A percentile compares a stretch with the other conserved stretches of the same genome.
Conservation (phyloP, 2,329 filamentous ascomycete species). For the Paecilomyces variotii region DNA sequence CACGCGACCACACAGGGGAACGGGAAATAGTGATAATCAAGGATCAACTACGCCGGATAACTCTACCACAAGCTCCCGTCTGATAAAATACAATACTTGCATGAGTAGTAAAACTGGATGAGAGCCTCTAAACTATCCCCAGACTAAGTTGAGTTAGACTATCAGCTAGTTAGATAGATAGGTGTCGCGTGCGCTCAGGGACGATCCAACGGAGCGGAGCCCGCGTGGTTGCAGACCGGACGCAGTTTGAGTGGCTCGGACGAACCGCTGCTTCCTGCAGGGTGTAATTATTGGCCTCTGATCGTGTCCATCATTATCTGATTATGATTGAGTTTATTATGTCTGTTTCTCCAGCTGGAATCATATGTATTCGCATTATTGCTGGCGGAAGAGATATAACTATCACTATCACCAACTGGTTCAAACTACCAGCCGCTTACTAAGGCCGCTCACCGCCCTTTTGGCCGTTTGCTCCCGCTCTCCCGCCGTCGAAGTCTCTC, state of each 20-base stretch:
- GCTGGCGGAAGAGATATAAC: background rate
- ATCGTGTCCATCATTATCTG: no score
- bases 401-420: background rate
- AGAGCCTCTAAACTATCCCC: no score
- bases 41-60: no score
- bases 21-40: no score
- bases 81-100: no score
- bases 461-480: conserved; percentile 7
- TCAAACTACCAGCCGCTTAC: background rate
- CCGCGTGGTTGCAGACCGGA: conserved; percentile 12
- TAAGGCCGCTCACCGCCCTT: conserved; percentile 17
- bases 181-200: background rate
- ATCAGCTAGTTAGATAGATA: no score
- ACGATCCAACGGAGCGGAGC: background rate
- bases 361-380: background rate
- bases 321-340: no score
- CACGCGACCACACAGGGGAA: no score
- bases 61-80: no score
- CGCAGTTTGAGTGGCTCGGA: conserved; percentile 13
- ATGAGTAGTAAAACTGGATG: no score
- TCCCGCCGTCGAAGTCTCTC: conserved; percentile 1
- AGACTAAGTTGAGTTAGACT: no score
- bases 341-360: background rate
- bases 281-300: no score
- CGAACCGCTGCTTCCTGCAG: background rate